Conservation (phyloP, 2,329 filamentous ascomycete species). For the Xylogone sp. region DNA sequence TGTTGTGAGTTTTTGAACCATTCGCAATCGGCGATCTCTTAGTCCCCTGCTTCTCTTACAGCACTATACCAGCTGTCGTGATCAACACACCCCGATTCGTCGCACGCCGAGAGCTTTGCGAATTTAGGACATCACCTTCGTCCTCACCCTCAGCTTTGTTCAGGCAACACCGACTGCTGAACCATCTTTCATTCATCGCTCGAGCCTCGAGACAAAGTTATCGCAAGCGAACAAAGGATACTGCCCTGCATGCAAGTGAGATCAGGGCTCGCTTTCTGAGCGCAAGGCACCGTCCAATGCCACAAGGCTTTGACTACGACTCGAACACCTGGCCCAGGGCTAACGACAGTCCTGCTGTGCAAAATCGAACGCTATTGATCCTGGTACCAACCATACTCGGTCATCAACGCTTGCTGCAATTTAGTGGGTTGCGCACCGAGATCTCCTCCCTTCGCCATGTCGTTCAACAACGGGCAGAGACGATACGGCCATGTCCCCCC, state of each 20-base stretch:
- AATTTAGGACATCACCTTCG: neutral
- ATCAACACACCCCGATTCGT: neutral
- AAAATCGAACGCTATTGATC: slow-evolving; percentile 1
- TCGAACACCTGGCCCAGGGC: slow-evolving; percentile 14
- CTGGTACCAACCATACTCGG: slow-evolving; percentile 4
- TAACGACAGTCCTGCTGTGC: slow-evolving; percentile 11
- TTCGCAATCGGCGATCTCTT: neutral
- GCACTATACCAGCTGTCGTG: neutral
- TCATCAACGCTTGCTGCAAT: neutral
- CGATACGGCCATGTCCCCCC: slow-evolving; percentile 65
- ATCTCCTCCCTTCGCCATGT: slow-evolving; percentile 41
- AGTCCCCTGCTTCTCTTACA: neutral
- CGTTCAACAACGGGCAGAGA: slow-evolving; percentile 60
- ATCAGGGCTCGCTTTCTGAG: slow-evolving; percentile 11
- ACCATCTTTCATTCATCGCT: neutral
- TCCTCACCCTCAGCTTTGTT: neutral
- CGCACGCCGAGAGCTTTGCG: neutral
- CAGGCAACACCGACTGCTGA: neutral
- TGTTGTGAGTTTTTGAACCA: neutral
- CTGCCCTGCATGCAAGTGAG: slow-evolving; percentile 14
- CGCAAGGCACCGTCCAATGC: slow-evolving; percentile 16
- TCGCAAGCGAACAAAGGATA: neutral
- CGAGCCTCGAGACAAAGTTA: neutral
- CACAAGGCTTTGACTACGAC: slow-evolving; percentile 11
- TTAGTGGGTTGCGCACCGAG: slow-evolving; percentile 8